Base-by-base conservation (phyloP, 2,329 filamentous ascomycete species). In the Pseudogymnoascus sp. region DNA sequence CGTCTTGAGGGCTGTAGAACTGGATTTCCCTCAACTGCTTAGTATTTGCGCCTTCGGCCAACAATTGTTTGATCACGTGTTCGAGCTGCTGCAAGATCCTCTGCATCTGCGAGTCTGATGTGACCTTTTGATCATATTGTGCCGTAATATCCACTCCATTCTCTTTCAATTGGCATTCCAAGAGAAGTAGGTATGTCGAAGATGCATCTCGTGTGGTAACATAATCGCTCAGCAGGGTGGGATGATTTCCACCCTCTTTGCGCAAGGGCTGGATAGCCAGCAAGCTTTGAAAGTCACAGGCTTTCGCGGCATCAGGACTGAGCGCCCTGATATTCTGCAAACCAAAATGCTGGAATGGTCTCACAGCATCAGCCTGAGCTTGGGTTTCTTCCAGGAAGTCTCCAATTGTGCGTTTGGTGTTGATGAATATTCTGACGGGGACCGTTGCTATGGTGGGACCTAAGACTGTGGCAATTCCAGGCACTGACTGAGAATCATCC, bases 291-390 rank as follows among this genome's bases (percentile, higher is more conserved):
- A 78, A 75, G 35, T 76, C 70, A 65, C 76, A 78, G 24, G 76
- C 75, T 60, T 72, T 67, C 33, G 72, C 69, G 8, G 73, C 70
- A 60, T 78, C 76, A 2, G 71, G 65, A 67, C 76, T 77, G n/a
- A 79, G 63, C 43, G 73, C 70, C 6, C 77, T 75, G 60, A 78
- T 78, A 50, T 76, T 71, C 63, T 78, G 75, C 22, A 77, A 66
- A 4, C 76, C 76, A 28, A 76, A 70, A 65, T 84, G 81, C 64
- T 83, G 77, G 67, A 82, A 77, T 2, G 78, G 78, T 12, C 82
- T 79, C 66, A 81, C 78, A 11, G 77, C 71, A 0, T 79, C 75
- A 0, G 77, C 77, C 40, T 78, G 73, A 12, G 10, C 11, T 35
- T 12, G 10, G 11, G 14, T 77, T 71, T 24, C 68, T 26, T 78